phyloP scores from a whole-genome alignment of 345 rosid species.

The Aegle marmelos region DNA sequence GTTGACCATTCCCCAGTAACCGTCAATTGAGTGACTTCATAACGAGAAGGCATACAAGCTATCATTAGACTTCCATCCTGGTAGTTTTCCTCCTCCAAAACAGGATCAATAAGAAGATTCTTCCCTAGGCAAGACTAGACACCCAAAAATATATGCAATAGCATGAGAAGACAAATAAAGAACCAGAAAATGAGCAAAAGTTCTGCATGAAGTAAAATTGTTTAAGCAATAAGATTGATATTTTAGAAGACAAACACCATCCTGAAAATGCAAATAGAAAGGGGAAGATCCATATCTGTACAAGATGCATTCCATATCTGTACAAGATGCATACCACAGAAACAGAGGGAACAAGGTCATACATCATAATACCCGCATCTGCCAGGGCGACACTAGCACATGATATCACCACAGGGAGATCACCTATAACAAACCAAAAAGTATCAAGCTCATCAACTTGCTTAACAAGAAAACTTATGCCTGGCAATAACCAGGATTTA shows the following conservation, averaged over 20 bases:
- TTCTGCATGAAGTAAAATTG: neutral
- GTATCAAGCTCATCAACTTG: slow-evolving; percentile 1
- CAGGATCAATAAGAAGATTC: slow-evolving; percentile 77
- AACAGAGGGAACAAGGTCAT: slow-evolving; percentile 88
- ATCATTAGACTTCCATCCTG: slow-evolving; percentile 87
- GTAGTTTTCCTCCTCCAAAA: slow-evolving; percentile 77
- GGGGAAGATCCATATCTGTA: neutral
- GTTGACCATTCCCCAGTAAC: slow-evolving; percentile 89
- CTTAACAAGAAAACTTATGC: neutral
- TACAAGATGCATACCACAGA: slow-evolving; percentile 63
- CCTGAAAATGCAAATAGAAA: neutral
- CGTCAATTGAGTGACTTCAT: slow-evolving; percentile 83
- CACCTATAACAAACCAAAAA: slow-evolving; percentile 50
- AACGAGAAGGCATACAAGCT: slow-evolving; percentile 84
- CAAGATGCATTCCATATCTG: slow-evolving; percentile 45
- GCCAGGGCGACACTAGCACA: slow-evolving; percentile 98
- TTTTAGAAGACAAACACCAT: neutral
- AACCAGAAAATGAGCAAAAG: neutral
- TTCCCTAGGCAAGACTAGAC: slow-evolving; percentile 71
- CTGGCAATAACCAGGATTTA: neutral
- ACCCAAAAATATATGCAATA: slow-evolving; percentile 15
- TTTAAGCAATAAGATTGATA: slow-evolving; percentile 2
- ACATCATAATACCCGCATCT: slow-evolving; percentile 95
- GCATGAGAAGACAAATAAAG: neutral
- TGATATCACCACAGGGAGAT: slow-evolving; percentile 80